phyloP scores from a whole-genome alignment of 257 asterid genomes.

The Dorcoceras hygrometricum region DNA sequence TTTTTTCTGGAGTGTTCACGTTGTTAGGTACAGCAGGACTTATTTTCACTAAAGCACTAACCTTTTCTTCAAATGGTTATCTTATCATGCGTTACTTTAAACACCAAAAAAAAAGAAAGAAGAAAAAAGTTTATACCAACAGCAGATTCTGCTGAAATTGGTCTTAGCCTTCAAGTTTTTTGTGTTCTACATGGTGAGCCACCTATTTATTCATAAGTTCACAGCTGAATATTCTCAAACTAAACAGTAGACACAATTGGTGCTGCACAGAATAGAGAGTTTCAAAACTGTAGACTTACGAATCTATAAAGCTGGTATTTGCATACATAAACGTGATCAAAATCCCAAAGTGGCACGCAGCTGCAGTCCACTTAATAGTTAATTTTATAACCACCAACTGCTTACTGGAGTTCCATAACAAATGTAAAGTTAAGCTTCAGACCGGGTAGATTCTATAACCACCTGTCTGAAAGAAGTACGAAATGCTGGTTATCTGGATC shows the following conservation, averaged over 20 bases:
- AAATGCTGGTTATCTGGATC: conserved; percentile 59
- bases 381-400: conserved; percentile 8
- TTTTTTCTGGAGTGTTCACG: too few species aligned
- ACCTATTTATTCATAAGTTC: too few species aligned
- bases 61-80: too few species aligned
- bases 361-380: conserved; percentile 34
- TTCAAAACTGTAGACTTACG: conserved; percentile 35
- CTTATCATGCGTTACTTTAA: too few species aligned
- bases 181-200: too few species aligned
- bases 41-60: too few species aligned
- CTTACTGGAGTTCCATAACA: background rate
- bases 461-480: conserved; percentile 51
- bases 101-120: too few species aligned
- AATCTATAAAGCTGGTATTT: conserved; percentile 46
- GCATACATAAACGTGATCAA: conserved; percentile 48
- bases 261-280: conserved; percentile 5
- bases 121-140: too few species aligned
- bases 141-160: background rate
- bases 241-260: background rate
- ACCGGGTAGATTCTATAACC: background rate
- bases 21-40: too few species aligned
- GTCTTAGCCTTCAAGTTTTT: too few species aligned
- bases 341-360: conserved; percentile 48
- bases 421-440: conserved; percentile 11
- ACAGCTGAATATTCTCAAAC: background rate